phyloP scores from a whole-genome alignment of 2,329 filamentous ascomycete species.

The Erysiphe neolycopersici region DNA sequence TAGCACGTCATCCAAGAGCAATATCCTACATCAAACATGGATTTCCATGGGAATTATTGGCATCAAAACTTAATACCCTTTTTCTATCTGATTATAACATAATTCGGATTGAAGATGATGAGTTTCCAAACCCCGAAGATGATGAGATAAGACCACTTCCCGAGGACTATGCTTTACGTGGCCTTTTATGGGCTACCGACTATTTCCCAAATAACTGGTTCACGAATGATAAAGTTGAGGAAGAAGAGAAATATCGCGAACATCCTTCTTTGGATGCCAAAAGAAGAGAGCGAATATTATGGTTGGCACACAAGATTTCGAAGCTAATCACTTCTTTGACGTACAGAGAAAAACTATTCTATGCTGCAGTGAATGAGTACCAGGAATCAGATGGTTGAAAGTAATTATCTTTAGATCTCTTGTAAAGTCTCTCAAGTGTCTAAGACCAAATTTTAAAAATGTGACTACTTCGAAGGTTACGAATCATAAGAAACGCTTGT shows the following conservation, averaged over 20 bases:
- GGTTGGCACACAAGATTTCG: conserved; percentile 6
- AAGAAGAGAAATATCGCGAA: conserved; percentile 8
- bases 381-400: not conserved
- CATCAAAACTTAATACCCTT: conserved; percentile 9
- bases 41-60: conserved; percentile 9
- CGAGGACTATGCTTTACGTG: conserved; percentile 11
- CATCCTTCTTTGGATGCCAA: conserved; percentile 5
- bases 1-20: conserved; percentile 5
- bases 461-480: too few species aligned
- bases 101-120: conserved; percentile 3
- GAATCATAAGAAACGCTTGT: too few species aligned
- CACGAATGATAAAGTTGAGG: conserved; percentile 8
- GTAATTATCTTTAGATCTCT: too few species aligned
- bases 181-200: conserved; percentile 7
- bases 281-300: conserved; percentile 7
- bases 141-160: conserved; percentile 9
- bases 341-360: conserved; percentile 5
- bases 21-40: conserved; percentile 4
- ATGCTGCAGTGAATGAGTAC: not conserved
- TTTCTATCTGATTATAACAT: conserved; percentile 1
- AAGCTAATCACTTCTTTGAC: conserved; percentile 2
- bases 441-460: too few species aligned
- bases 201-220: conserved; percentile 11
- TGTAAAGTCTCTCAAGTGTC: too few species aligned
- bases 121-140: conserved; percentile 8